These are phyloP conservation scores for Phytophthora vignae DNA, from an alignment of 352 stramenopile genomes.

Conservation along the genomic window DNA sequence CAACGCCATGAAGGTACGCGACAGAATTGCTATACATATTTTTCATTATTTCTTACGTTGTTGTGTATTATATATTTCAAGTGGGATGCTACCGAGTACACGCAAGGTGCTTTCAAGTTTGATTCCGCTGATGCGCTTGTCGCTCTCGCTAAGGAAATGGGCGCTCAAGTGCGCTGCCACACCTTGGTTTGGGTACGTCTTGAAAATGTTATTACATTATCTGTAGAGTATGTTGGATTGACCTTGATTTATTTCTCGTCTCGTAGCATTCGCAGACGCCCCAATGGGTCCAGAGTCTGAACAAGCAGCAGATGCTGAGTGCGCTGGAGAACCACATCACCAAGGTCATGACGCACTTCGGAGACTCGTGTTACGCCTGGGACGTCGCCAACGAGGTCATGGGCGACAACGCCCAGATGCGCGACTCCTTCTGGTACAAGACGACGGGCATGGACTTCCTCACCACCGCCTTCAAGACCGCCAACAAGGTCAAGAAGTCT, in stretches of 20 bases:
- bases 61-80: constrained; percentile 7
- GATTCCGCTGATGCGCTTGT: constrained; percentile 29
- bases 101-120: constrained; percentile 29
- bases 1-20: constrained; percentile 43
- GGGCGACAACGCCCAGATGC: constrained; percentile 36
- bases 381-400: constrained; percentile 49
- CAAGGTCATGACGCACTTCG: constrained; percentile 41
- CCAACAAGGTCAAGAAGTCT: constrained; percentile 34
- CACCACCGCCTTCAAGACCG: constrained; percentile 40
- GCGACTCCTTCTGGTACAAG: constrained; percentile 44
- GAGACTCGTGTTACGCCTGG: constrained; percentile 41
- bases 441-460: constrained; percentile 43
- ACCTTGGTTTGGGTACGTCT: constrained; percentile 40
- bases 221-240: background rate
- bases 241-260: background rate
- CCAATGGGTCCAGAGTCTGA: constrained; percentile 36
- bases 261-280: constrained; percentile 37
- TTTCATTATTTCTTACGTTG: background rate
- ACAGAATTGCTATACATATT: background rate
- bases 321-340: constrained; percentile 46
- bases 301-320: constrained; percentile 32
- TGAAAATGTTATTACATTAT: background rate
- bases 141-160: constrained; percentile 27
- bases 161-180: constrained; percentile 40
- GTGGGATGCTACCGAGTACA: constrained; percentile 34